Percentiles rank a stretch among this genome's conserved stretches.
These are phyloP conservation scores for Vitis hybrid DNA, from an alignment of 177 flowering plant genomes.

Conservation along the genomic window DNA sequence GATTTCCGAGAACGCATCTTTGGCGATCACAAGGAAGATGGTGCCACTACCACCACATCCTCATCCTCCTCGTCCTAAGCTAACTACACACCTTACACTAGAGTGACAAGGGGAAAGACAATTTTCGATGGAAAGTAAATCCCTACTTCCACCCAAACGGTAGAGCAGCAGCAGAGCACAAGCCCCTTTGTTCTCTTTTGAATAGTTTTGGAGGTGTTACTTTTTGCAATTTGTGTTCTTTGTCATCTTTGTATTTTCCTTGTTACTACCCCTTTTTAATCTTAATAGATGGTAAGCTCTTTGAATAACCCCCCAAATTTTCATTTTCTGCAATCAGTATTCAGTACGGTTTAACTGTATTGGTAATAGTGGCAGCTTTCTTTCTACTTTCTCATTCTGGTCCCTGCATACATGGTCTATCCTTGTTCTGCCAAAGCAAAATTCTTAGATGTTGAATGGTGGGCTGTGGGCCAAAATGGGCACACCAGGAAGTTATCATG, in stretches of 20 bases:
- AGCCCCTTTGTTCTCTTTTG: constrained; percentile 1
- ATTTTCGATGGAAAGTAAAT: background rate
- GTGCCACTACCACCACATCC: constrained; percentile 13
- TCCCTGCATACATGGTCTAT: too few species aligned
- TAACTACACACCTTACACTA: background rate
- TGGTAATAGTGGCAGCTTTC: too few species aligned
- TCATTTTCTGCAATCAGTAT: too few species aligned
- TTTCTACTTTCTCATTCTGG: too few species aligned
- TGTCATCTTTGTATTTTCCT: background rate
- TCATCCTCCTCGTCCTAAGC: constrained; percentile 5
- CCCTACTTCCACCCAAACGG: background rate
- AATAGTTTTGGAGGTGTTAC: background rate
- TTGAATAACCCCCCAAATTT: too few species aligned
- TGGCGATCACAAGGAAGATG: constrained; percentile 71
- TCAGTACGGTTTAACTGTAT: too few species aligned
- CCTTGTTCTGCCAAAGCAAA: too few species aligned
- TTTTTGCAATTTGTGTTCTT: background rate
- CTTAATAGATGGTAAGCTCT: background rate
- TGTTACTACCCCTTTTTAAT: background rate
- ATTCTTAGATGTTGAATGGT: too few species aligned
- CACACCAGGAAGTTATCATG: too few species aligned
- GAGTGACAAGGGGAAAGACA: background rate
- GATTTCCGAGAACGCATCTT: constrained; percentile 92
- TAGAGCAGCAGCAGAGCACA: constrained; percentile 6
- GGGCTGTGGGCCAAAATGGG: too few species aligned